Base-by-base conservation (phyloP, 495 filamentous ascomycete species). In the Podospora conica region DNA sequence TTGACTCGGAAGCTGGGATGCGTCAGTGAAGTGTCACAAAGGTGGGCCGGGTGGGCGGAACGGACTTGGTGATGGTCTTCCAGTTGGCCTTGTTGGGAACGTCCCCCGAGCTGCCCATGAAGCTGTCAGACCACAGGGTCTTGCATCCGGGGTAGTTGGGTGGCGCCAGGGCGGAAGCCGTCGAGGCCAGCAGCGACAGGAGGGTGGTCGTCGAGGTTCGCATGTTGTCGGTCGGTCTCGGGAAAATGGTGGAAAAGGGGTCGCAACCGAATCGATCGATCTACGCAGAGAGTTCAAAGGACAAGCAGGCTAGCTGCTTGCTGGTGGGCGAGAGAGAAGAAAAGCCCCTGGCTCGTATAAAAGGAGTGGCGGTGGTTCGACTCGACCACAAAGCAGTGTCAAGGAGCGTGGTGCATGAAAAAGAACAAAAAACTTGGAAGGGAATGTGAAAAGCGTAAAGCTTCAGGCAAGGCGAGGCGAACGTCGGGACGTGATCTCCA, bases 1-100 rank as follows among this genome's bases (percentile, higher is more conserved):
- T 82, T 82, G 66, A 71, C 75, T 69, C 74, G 65, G 71, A 79
- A 55, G 29, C 73, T 82, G 65, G 11, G 15, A 24, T n/a, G 3
- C 29, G 55, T 59, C 27, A 53, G 48, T 15, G 22, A 11, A 3
- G 9, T 8, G 5, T 8, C n/a, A 11, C 54, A 15, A 25, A 27
- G 55, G 5, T 54, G 18, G 40, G 9, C 9, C 4, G 15, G 31
- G 54, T 27, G 3, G 22, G 23, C 55, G 23, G 28, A 20, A 15
- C 64, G 67, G 67, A 74, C 73, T 72, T 68, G 29, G 75, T 72
- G 70, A 78, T 74, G 55, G 74, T 65, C 28, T 77, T 77, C 80
- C 80, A 82, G 24, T 68, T 73, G 57, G n/a, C 25, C 15, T 15
- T 21, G 70, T 71, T 64, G 15, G 73, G 71, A 15, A 23, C 28